Evolutionary conservation across 495 filamentous ascomycete species (phyloP).

Genomic region (Hypoxylon crocopeplum): DNA sequence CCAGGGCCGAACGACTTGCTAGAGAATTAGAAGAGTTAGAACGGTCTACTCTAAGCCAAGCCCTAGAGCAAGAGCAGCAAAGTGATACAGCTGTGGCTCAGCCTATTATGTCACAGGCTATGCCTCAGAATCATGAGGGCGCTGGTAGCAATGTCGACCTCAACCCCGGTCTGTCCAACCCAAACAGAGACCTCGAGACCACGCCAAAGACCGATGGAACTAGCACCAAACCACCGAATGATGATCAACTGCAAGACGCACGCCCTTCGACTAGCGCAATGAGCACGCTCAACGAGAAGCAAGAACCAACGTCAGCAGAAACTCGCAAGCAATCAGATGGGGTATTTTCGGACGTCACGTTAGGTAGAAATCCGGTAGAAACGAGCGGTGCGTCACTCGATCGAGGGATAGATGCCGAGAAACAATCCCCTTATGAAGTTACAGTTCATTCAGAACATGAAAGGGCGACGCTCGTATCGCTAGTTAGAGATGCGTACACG

Average conservation of each 20-base stretch:
- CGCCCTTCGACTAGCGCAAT: slow-evolving; percentile 13
- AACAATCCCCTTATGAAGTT: slow-evolving; percentile 14
- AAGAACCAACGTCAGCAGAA: slow-evolving; percentile 1
- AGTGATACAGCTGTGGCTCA: not conserved
- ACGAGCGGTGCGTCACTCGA: slow-evolving; percentile 27
- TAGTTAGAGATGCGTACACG: slow-evolving; percentile 46
- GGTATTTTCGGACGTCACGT: not conserved
- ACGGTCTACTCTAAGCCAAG: not conserved
- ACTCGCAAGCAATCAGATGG: not conserved
- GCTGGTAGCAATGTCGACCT: not conserved
- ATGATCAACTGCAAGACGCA: not conserved
- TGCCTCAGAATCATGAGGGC: not conserved
- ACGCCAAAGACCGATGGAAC: not conserved
- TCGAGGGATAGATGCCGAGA: slow-evolving; percentile 18
- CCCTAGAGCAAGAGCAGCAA: not conserved
- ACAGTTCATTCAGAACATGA: not conserved
- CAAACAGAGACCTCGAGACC: not conserved
- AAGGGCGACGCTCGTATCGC: slow-evolving; percentile 51
- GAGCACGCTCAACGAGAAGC: slow-evolving; percentile 33
- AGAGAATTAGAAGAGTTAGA: slow-evolving; percentile 19
- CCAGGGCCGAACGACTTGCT: slow-evolving; percentile 44
- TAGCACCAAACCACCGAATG: not conserved
- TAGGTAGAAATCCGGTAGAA: slow-evolving; percentile 24
- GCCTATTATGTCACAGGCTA: not conserved
- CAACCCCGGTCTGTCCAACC: not conserved